Evolutionary conservation across 75 land plant species (phyloP).

Genomic region (Chamaecyparis obtusa): DNA sequence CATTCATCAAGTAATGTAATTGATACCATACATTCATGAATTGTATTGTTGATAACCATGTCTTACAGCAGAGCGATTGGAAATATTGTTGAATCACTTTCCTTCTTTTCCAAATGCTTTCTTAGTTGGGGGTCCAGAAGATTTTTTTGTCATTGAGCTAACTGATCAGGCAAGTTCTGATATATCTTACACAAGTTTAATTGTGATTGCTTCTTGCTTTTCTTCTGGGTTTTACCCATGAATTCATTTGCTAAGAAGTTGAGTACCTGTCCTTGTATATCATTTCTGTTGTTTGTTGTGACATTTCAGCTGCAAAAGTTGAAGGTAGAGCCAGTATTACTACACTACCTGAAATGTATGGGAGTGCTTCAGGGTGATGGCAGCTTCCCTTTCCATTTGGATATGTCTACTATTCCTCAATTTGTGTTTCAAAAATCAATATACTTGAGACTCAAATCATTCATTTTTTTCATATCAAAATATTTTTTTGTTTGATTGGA

Average conservation of each 20-base stretch:
- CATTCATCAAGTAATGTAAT: neutral
- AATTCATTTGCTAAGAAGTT: neutral
- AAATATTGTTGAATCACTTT: constrained; percentile 58
- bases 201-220: neutral
- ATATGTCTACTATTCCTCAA: neutral
- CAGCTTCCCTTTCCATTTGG: neutral
- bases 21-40: neutral
- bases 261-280: neutral
- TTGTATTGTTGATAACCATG: constrained; percentile 11
- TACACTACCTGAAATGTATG: constrained; percentile 75
- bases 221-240: neutral
- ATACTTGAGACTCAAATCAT: neutral
- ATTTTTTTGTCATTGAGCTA: constrained; percentile 85
- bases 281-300: constrained; percentile 1
- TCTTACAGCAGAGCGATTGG: constrained; percentile 64
- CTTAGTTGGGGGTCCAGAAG: constrained; percentile 72
- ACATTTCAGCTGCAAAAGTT: constrained; percentile 81
- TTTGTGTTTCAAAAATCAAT: neutral
- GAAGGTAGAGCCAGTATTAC: constrained; percentile 93
- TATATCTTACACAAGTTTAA: constrained; percentile 4
- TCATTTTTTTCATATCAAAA: constrained; percentile 4
- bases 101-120: constrained; percentile 60
- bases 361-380: constrained; percentile 76
- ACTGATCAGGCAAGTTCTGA: constrained; percentile 78
- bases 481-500: neutral